Base-by-base conservation (phyloP, 2,329 filamentous ascomycete genomes). In the Xylariaceae sp. region DNA sequence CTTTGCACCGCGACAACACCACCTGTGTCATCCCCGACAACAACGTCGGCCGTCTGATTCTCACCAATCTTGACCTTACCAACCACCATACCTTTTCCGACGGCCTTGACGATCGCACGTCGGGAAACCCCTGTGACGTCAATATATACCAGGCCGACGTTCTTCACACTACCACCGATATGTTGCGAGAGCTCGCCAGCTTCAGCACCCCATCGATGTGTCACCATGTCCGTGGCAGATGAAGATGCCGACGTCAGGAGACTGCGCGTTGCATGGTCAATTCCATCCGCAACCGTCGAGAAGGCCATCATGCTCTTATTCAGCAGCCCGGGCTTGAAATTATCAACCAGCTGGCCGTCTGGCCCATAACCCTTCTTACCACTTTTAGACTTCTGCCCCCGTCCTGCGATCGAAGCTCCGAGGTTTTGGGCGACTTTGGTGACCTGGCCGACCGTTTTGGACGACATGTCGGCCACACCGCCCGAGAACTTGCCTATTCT, bases 241-340 rank as follows among this genome's bases (percentile, higher is more conserved):
- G 76, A 74, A 3, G 87, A 85, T 3, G 85, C 80, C 9, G 83
- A 83, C 4, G 77, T 79, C 22, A 98, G 73, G 22, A 98, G 70
- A 48, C 81, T 87, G 39, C 85, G 84, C 1, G 89, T 87, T 2
- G 88, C 86, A 53, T 95, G 85, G 52, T 95, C 90, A 44, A 97
- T 86, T 29, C 93, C 93, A 57, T 98, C 93, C 18, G 89, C 87
- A 34, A 98, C 80, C 0, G 93, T 98, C 30, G 86, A 89, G 64
- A 97, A 97, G 0, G 93, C 93, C 71, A 98, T 97, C 70, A 98
- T 72, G 48, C 84, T 89, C 74, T 95, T 96, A 69, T 98, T 98
- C 51, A 98, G 68, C 22, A 98, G 69, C 4, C 93, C 91, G 0
- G 93, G 91, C 66, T 95, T 95, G 68, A 93, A 94, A 15, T 62